Base-by-base conservation (phyloP, 202 grass and related monocot species). In the Zizania palustris region DNA sequence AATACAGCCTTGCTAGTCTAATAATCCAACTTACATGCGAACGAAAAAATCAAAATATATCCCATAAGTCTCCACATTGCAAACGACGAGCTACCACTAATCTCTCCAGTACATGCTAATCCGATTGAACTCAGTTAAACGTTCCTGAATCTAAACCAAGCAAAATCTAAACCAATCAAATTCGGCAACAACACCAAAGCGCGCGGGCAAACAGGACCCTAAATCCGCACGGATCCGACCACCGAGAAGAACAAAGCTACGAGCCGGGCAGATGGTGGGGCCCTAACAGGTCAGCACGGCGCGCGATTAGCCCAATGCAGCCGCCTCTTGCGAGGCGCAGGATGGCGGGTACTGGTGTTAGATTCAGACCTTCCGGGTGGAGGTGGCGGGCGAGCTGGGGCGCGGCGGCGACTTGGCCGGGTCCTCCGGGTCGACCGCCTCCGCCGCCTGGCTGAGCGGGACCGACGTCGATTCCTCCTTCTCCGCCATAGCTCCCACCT, bases 321-420 rank as follows among this genome's bases (percentile, higher is more conserved):
- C 45, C 15, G 63, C 41, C 46, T 16, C 22, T 59, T 37, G 37
- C 21, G n/a, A 11, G 76, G 66, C 36, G 50, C 49, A 11, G 38
- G 16, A 22, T 60, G 59, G 34, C 11, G 57, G 57, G 48, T 42
- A n/a, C n/a, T n/a, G 18, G 64, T 53, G 12, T 11, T 39, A 69
- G 90, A 88, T 85, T 83, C 71, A 56, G 57, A 93, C 93, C 93
- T 93, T 91, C 56, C 93, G 93, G 54, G 93, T 97, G 80, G 93
- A 93, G 42, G 83, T 83, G 51, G 77, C 91, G 71, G 93, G 90
- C 50, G 90, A 90, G 72, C 73, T 82, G 28, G 93, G 89, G 2
- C 82, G 85, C 72, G 82, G 85, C 63, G 87, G 87, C 63, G 87
- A 83, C 85, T 97, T 93, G 82, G 67, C 67, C 15, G 89, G 92